A percentile compares a stretch with the other conserved stretches of the same genome.
These are phyloP conservation scores for Arthroderma sp. DNA, from an alignment of 2,329 filamentous ascomycete genomes.

Conservation along the genomic window DNA sequence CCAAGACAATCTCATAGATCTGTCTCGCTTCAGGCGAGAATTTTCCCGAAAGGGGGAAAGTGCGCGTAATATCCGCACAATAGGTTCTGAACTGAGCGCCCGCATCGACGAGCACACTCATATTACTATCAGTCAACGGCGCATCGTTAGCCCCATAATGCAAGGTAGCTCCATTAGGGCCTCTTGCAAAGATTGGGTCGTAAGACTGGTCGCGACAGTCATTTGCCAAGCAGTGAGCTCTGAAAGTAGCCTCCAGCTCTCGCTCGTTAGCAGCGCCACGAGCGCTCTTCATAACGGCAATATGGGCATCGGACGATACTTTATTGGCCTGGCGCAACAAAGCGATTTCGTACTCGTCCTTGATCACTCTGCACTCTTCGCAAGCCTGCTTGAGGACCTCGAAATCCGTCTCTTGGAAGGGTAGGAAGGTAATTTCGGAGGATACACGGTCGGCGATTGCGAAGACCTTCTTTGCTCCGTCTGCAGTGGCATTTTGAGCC, in stretches of 20 bases:
- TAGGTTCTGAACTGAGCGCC: slow-evolving; percentile 78
- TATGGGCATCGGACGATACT: slow-evolving; percentile 66
- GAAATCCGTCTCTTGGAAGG: slow-evolving; percentile 53
- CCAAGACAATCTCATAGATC: slow-evolving; percentile 64
- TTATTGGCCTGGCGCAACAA: slow-evolving; percentile 69
- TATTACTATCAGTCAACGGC: slow-evolving; percentile 42
- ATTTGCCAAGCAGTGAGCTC: slow-evolving; percentile 55
- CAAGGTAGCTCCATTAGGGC: slow-evolving; percentile 67
- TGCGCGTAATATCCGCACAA: slow-evolving; percentile 79
- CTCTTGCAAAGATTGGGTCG: slow-evolving; percentile 73
- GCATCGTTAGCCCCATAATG: slow-evolving; percentile 79
- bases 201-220: slow-evolving; percentile 74
- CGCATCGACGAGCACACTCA: slow-evolving; percentile 58
- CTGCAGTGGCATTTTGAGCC: slow-evolving; percentile 32
- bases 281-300: slow-evolving; percentile 53
- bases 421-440: slow-evolving; percentile 55
- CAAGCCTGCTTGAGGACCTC: slow-evolving; percentile 54
- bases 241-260: slow-evolving; percentile 68
- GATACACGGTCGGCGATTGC: slow-evolving; percentile 69
- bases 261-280: slow-evolving; percentile 58
- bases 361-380: slow-evolving; percentile 66
- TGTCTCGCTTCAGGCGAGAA: slow-evolving; percentile 57
- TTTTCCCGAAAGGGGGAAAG: slow-evolving; percentile 60
- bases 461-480: slow-evolving; percentile 45
- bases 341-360: slow-evolving; percentile 72